Evolutionary conservation across 331 rosid genomes (phyloP), one percentile per base, ranked within the genome.

Genomic region (Phaseolus coccineus): DNA sequence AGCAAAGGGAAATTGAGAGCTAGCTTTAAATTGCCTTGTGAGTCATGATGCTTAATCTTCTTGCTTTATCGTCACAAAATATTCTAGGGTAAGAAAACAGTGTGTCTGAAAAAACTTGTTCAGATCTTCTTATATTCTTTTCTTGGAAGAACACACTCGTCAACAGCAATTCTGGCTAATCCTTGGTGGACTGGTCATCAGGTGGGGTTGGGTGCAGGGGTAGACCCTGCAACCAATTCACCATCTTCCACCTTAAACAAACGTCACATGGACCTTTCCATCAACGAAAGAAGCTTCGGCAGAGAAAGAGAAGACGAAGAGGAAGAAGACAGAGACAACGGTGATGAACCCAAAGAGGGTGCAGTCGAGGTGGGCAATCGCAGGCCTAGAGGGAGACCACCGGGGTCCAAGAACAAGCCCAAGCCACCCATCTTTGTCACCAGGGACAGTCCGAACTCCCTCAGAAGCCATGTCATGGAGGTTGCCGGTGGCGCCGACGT

Each of bases 401-500:
- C 98, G 0, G 98, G 98, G 13, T 92, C 98, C 42, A 94, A 92
- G 65, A 94, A 94, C 89, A 94, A 94, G 67, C 97, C 97, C 0
- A 94, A 94, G 83, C 97, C 97, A 0, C 98, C 98, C 0, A 90
- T 94, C 81, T 90, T 94, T 2, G 87, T 94, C 11, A 90, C 96
- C 11, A 77, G 94, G 22, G 97, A 94, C 75, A 90, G 91, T 83
- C 98, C 98, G 28, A 92, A 94, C 84, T 87, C 96, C 3, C 89
- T 94, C 2, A 81, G 87, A 16, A 94, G 98, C 85, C 95, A 91
- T 56, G 97, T 94, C 16, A 86, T 94, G 90, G 98, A 94, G 88
- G 89, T 94, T 2, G 88, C 96, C 1, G 85, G 90, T 0, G 96
- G 97, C 0, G 87, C 96, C 4, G 97, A 94, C 68, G 90, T 94